A percentile compares a stretch with the other conserved stretches of the same genome.
These are phyloP conservation scores for Populus hybrid DNA, from an alignment of 441 rosid genomes.

Conservation along the genomic window DNA sequence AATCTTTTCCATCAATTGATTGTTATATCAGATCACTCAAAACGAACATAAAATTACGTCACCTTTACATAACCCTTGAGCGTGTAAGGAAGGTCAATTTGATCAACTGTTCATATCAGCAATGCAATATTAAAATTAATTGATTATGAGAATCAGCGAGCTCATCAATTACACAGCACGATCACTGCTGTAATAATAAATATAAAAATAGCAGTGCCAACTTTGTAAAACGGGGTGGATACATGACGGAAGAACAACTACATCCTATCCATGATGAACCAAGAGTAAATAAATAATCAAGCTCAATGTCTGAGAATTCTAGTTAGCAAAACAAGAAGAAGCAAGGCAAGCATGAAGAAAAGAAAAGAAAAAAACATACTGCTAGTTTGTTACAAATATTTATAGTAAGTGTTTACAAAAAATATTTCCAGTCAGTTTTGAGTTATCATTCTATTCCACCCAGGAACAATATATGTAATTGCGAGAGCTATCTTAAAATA, in stretches of 20 bases:
- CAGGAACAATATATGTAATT: not conserved
- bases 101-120: slow-evolving; percentile 9
- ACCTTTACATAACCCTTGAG: slow-evolving; percentile 13
- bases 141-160: not conserved
- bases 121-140: no score
- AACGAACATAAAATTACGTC: slow-evolving; percentile 22
- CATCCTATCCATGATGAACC: not conserved
- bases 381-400: not conserved
- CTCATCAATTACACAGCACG: not conserved
- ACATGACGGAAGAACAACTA: not conserved
- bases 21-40: slow-evolving; percentile 14
- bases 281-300: not conserved
- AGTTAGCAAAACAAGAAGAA: not conserved
- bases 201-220: not conserved
- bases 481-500: not conserved
- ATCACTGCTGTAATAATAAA: not conserved
- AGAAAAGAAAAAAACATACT: not conserved
- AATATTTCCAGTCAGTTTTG: not conserved
- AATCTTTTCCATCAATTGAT: slow-evolving; percentile 5
- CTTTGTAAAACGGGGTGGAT: not conserved
- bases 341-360: not conserved
- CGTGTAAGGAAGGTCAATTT: slow-evolving; percentile 11
- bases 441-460: not conserved
- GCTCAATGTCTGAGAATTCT: not conserved
- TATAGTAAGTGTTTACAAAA: not conserved